Base-by-base conservation (phyloP, 2,329 filamentous ascomycete genomes). In the Talaromyces sp. region DNA sequence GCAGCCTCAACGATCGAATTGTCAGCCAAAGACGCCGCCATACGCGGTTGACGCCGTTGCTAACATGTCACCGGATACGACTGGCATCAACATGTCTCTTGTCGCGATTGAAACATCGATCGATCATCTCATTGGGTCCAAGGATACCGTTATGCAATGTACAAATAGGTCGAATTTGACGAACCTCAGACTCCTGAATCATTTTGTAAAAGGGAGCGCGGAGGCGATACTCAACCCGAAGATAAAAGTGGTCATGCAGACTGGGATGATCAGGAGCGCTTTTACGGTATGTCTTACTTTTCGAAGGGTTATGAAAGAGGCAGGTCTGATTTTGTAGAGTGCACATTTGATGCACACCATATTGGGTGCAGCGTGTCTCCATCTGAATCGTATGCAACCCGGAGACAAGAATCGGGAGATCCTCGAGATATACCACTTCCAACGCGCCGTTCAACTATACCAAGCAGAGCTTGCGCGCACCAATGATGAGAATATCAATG, bases 401-500 rank as follows among this genome's bases (percentile, higher is more conserved):
- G 50, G 56, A 22, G 31, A 66, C 16, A 63, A 52, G 37, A 22
- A 45, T n/a, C 64, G 64, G 33, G 59, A 61, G 37, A 13, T 63
- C 19, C 52, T 50, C 16, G 66, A 67, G 68, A 70, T 73, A 3
- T 75, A 76, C 63, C 78, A 79, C 66, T 80, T 77, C 76, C 73
- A 76, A 61, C 71, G 71, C 33, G 73, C 77, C 11, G 73, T 80
- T 37, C 68, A 66, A 7, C 71, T 74, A 35, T 79, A 79, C 66
- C 71, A 74, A 16, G 61, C 67, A 5, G 78, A 77, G 57, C 66
- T 80, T 14, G 60, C 70, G 7, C 58, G 43, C 2, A 22, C 35
- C n/a, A 66, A 68, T 8, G 67, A n/a, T 9, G 24, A 22, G 2
- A 56, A 56, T 22, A 33, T 75, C 24, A 69, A 69, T 3, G 62